Evolutionary conservation across 1,284 basidiomycete genomes (phyloP).

Genomic region (Tilletia caries): DNA sequence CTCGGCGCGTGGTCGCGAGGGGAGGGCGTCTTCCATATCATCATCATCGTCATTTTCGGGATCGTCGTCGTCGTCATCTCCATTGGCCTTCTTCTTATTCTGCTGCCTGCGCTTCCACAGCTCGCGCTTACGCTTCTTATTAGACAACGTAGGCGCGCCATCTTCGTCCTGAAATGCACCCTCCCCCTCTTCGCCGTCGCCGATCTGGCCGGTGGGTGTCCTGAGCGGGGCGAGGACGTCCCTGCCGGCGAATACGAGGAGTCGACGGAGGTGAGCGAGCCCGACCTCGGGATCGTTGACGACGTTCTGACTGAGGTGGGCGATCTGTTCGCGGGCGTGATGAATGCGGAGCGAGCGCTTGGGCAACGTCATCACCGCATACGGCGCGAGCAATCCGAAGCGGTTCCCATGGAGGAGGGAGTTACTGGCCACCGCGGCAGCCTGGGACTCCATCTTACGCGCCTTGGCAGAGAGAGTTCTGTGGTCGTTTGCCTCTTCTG

Average conservation of each 20-base stretch:
- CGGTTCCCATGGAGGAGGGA: conserved; percentile 35
- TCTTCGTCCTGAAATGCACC: neutral
- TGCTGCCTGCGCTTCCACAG: conserved; percentile 34
- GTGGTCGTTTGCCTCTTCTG: conserved; percentile 15
- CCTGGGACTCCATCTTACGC: neutral
- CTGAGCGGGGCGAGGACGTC: conserved; percentile 23
- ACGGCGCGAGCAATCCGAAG: conserved; percentile 41
- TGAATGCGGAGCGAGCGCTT: conserved; percentile 19
- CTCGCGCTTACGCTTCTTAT: conserved; percentile 24
- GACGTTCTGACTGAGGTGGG: conserved; percentile 44
- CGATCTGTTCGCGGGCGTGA: conserved; percentile 50
- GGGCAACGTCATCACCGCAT: conserved; percentile 33
- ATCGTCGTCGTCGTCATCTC: conserved; percentile 39
- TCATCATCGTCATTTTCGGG: neutral
- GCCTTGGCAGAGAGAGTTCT: neutral
- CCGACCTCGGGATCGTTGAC: conserved; percentile 45
- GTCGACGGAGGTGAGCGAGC: conserved; percentile 37
- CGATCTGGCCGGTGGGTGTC: neutral
- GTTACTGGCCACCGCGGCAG: conserved; percentile 18
- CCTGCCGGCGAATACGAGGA: conserved; percentile 34
- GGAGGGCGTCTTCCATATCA: conserved; percentile 57
- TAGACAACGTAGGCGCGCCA: conserved; percentile 11
- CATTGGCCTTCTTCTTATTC: conserved; percentile 6
- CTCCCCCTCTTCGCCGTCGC: neutral
- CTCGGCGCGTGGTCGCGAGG: conserved; percentile 29